These are phyloP conservation scores for Epichloe coenophiala DNA, from an alignment of 2,329 filamentous ascomycete genomes.

Conservation along the genomic window DNA sequence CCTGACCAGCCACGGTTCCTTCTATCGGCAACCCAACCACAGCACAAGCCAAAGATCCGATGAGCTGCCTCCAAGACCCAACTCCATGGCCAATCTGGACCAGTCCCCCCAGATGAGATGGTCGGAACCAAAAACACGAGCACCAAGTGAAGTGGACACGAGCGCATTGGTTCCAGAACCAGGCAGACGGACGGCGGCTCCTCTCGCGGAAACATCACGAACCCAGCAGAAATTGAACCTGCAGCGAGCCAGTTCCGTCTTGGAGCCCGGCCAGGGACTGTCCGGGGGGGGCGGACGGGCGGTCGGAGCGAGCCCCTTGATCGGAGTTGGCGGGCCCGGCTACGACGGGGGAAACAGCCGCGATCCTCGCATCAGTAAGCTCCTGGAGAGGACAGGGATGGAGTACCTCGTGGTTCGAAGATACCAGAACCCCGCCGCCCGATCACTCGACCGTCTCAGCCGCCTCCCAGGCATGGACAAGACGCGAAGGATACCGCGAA, in stretches of 20 bases:
- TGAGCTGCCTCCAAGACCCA: conserved; percentile 25
- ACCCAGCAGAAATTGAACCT: conserved; percentile 67
- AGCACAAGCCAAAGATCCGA: conserved; percentile 17
- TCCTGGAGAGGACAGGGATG: conserved; percentile 56
- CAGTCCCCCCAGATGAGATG: conserved; percentile 10
- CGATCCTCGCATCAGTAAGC: conserved; percentile 49
- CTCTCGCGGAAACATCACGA: conserved; percentile 44
- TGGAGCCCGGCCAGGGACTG: conserved; percentile 45
- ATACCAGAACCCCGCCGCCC: conserved; percentile 56
- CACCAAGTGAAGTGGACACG: conserved; percentile 21
- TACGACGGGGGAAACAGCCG: conserved; percentile 37
- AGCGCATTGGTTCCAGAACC: conserved; percentile 34
- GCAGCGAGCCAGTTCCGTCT: conserved; percentile 57
- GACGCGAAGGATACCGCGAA: conserved; percentile 33
- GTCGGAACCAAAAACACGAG: conserved; percentile 9
- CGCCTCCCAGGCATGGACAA: conserved; percentile 38
- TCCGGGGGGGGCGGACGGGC: conserved; percentile 22
- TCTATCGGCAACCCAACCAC: conserved; percentile 27
- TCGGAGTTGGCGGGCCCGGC: conserved; percentile 39
- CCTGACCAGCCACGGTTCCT: conserved; percentile 37
- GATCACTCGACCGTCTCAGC: conserved; percentile 37
- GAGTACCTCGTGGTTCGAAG: conserved; percentile 63
- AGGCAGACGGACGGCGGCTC: conserved; percentile 25
- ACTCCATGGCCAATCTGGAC: conserved; percentile 26
- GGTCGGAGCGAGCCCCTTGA: conserved; percentile 31